Evolutionary conservation across 805 yeast species (phyloP), one percentile per base, ranked within the genome.

Genomic region (Spathaspora sp.): DNA sequence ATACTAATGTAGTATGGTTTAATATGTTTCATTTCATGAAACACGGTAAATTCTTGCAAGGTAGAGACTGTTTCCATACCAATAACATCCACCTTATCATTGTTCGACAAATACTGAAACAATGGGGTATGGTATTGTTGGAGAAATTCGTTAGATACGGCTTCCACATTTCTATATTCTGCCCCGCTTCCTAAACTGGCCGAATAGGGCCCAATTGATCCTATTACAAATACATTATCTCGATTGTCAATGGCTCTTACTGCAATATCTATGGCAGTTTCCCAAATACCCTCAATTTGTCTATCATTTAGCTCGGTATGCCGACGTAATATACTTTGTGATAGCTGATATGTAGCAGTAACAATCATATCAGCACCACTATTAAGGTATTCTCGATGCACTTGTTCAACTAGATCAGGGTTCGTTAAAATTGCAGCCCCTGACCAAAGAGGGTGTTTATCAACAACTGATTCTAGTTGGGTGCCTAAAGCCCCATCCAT

Each of bases 201-300:
- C 1, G 92, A 96, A 62, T 81, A 89, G 0, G 96, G 89, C 0
- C 96, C 96, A 38, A 87, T 66, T 7, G 88, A 80, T 0, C 88
- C 96, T 1, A 80, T 81, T 5, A 84, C 73, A 45, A 61, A 55
- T 16, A 57, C 51, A 18, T 23, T 23, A 23, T 26, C 29, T 12
- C 32, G 18, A 3, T 26, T 16, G 2, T 44, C 26, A 16, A 42
- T 58, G 1, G 70, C 70, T 1, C 43, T 46, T 12, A 48, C 40
- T n/a, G 67, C 66, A 17, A 62, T 65, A 23, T 55, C 53, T 9
- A 68, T 57, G 10, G 73, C 56, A 38, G 47, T 50, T 14, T 51
- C 48, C 69, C 71, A 70, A 32, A 66, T 45, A 1, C 48, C 38
- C 12, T 31, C 38, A 38, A 61, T 59, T 19, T 55, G 57, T 2